A percentile compares a stretch with the other conserved stretches of the same genome.
Evolutionary conservation across 2,329 filamentous ascomycete genomes (phyloP).

Genomic region (Hymenoscyphus repandus): DNA sequence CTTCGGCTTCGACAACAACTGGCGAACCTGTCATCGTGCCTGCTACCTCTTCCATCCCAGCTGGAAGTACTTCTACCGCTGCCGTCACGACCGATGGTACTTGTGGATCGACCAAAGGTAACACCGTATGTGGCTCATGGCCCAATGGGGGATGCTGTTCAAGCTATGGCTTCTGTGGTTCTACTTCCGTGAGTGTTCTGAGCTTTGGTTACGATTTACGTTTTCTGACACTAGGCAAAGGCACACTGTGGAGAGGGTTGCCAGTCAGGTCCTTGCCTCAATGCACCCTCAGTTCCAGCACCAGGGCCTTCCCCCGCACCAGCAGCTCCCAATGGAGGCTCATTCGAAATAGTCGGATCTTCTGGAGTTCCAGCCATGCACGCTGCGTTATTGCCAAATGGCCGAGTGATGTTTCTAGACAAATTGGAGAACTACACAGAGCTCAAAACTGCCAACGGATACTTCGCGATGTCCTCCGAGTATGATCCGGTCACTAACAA

Average conservation of each 20-base stretch:
- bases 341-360: constrained; percentile 44
- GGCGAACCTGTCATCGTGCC: constrained; percentile 25
- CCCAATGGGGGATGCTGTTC: constrained; percentile 48
- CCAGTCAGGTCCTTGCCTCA: constrained; percentile 47
- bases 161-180: constrained; percentile 49
- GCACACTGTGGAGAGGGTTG: constrained; percentile 52
- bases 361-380: constrained; percentile 61
- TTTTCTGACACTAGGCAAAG: constrained; percentile 34
- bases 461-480: constrained; percentile 55
- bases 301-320: constrained; percentile 37
- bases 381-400: constrained; percentile 53
- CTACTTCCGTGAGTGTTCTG: neutral
- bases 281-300: constrained; percentile 32
- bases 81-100: constrained; percentile 44
- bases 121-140: constrained; percentile 48
- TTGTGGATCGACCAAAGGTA: constrained; percentile 45
- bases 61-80: constrained; percentile 28
- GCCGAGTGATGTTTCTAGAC: constrained; percentile 55
- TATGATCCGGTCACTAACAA: constrained; percentile 48
- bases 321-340: constrained; percentile 39
- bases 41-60: constrained; percentile 17
- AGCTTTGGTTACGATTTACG: too few relatives aligned
- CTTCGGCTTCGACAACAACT: constrained; percentile 20
- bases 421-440: constrained; percentile 60
- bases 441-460: constrained; percentile 46